Evolutionary conservation across 352 stramenopile species (phyloP).

Genomic region (Phytophthora cryptogea): DNA sequence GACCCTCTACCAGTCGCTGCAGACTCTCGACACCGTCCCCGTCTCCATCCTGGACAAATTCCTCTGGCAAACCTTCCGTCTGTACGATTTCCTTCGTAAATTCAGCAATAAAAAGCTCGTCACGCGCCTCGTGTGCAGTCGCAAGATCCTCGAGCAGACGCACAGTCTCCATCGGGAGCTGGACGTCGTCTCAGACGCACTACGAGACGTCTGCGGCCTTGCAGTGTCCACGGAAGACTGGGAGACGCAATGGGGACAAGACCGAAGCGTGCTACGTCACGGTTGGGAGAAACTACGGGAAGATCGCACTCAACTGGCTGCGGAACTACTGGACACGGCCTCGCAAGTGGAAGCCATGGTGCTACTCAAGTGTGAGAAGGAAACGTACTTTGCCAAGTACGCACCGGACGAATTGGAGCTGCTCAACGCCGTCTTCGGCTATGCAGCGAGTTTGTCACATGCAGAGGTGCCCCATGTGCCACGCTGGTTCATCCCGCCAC

Average conservation of each 20-base stretch:
- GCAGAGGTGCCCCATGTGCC: slow-evolving; percentile 19
- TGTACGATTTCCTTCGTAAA: slow-evolving; percentile 16
- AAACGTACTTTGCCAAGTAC: slow-evolving; percentile 25
- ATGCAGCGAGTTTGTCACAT: slow-evolving; percentile 16
- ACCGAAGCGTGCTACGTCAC: slow-evolving; percentile 6
- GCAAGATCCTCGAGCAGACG: slow-evolving; percentile 19
- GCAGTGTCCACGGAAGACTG: slow-evolving; percentile 9
- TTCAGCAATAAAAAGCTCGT: slow-evolving; percentile 22
- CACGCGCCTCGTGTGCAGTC: slow-evolving; percentile 25
- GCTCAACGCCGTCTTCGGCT: slow-evolving; percentile 23
- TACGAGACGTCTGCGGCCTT: not conserved
- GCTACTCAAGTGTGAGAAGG: slow-evolving; percentile 23
- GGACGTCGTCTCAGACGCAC: slow-evolving; percentile 4
- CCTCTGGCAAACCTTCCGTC: slow-evolving; percentile 17
- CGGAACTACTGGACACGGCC: slow-evolving; percentile 14
- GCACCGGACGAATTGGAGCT: slow-evolving; percentile 16
- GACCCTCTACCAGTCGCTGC: not conserved
- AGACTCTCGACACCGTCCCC: not conserved
- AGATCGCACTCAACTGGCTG: slow-evolving; percentile 6
- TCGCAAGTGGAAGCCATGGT: slow-evolving; percentile 24
- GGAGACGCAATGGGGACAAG: slow-evolving; percentile 13
- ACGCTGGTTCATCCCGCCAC: slow-evolving; percentile 28
- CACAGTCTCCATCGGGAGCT: slow-evolving; percentile 15
- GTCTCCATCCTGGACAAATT: slow-evolving; percentile 11
- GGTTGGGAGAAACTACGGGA: slow-evolving; percentile 15